Conservation (phyloP, 768 basidiomycete genomes). For the Auriscalpium microsporum region DNA sequence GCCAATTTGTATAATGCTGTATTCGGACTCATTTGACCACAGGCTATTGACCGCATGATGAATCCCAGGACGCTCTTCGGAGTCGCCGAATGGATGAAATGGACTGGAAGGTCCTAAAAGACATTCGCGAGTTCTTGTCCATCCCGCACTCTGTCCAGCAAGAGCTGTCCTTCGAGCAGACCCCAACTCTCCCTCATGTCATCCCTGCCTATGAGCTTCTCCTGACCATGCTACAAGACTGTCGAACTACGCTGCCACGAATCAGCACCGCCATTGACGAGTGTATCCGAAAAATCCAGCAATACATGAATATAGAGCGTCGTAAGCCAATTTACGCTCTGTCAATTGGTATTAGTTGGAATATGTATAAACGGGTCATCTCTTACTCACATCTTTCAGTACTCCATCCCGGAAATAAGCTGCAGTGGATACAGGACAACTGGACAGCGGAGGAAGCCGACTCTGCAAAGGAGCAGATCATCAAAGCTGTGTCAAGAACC, state of each 20-base stretch:
- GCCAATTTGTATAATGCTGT: not conserved
- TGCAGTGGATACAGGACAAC: not conserved
- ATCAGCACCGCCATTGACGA: not conserved
- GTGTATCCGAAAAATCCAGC: not conserved
- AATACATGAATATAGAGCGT: not conserved
- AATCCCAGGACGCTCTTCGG: not conserved
- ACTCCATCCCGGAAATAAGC: not conserved
- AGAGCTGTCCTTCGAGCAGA: not conserved
- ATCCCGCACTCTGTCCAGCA: constrained; percentile 6
- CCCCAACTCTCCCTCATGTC: not conserved
- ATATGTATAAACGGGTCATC: too few relatives aligned
- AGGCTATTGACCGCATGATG: not conserved
- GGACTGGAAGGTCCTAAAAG: not conserved
- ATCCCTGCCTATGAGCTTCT: constrained; percentile 1
- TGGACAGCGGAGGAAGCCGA: not conserved
- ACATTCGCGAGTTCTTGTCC: not conserved
- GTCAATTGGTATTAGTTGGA: too few relatives aligned
- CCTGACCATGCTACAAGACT: not conserved
- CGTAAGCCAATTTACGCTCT: not conserved
- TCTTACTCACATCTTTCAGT: too few relatives aligned
- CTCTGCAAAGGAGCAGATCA: not conserved
- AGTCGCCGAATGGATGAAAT: not conserved
- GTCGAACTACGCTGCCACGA: not conserved
- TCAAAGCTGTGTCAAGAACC: too few relatives aligned
- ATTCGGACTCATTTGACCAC: not conserved